Conservation (phyloP, 2,329 filamentous ascomycete genomes). For the Zopfia rhizophila region DNA sequence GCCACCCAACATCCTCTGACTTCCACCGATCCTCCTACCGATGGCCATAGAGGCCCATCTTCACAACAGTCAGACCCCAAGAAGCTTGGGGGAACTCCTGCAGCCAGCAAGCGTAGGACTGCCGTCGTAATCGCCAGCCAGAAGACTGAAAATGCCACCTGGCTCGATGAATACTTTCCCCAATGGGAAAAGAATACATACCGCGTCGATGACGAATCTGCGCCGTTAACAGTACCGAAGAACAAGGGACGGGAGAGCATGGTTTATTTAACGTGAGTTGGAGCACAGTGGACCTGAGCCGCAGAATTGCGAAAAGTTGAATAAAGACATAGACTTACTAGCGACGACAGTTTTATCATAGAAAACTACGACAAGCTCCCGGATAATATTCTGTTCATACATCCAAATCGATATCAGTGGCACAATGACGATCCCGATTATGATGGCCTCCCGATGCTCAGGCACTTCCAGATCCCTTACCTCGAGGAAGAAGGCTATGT, state of each 20-base stretch:
- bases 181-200: constrained; percentile 56
- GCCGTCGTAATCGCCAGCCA: constrained; percentile 53
- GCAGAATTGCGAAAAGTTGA: constrained; percentile 15
- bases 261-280: constrained; percentile 59
- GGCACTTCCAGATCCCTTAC: constrained; percentile 60
- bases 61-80: constrained; percentile 10
- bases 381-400: constrained; percentile 54
- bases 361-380: constrained; percentile 53
- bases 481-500: constrained; percentile 63
- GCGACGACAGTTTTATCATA: constrained; percentile 50
- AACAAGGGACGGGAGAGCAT: constrained; percentile 63
- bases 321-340: constrained; percentile 1
- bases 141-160: constrained; percentile 52
- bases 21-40: constrained; percentile 17
- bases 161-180: constrained; percentile 51
- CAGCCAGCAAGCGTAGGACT: constrained; percentile 30
- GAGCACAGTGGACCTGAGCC: neutral
- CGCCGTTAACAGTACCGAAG: constrained; percentile 53
- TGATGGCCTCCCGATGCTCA: constrained; percentile 61
- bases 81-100: constrained; percentile 25
- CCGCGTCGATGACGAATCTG: constrained; percentile 52
- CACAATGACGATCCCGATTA: constrained; percentile 65
- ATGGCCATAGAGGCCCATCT: constrained; percentile 1
- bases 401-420: constrained; percentile 57
- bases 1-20: constrained; percentile 14